Evolutionary conservation across 2,329 filamentous ascomycete genomes (phyloP), one percentile per base, ranked within the genome.

Genomic region (Colletotrichum theobromicola): DNA sequence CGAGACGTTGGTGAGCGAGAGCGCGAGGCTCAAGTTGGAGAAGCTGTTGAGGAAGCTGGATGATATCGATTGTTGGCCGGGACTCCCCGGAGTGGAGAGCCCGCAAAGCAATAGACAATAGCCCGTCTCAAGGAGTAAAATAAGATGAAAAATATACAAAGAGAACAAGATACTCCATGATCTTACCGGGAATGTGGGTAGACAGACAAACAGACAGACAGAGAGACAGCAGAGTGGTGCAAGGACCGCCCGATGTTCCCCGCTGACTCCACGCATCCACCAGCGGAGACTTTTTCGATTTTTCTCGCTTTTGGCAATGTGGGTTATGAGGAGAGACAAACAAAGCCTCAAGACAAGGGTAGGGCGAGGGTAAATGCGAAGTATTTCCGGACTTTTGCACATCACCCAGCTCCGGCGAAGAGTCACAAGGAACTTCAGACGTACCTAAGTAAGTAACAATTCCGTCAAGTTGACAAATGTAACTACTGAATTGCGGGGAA

Each of bases 21-120:
- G 68, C 16, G 72, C 72, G 7, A 65, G 68, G 46, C 18, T 50
- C n/a, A 83, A 81, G 58, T 67, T 83, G 9, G 77, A 82, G 72
- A 75, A 78, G 10, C 50, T 83, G 28, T 69, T 82, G 53, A 70
- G 78, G 65, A 82, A 80, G 63, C 66, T 83, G 15, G 80, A 82
- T 16, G 80, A 82, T 57, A 74, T 83, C 1, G 81, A 83, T 15
- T 81, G 79, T 12, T 82, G 81, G 80, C 78, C 79, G n/a, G 80
- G 72, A 13, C 64, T 55, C 5, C 46, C 75, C 13, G 57, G 62
- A 7, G 35, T 67, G 2, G 72, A 74, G 42, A 67, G 55, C 10
- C 57, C 62, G 7, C 55, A 74, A 57, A 67, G 62, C 30, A 72
- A 7, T 10, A 67, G 72, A 30, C 32, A 63, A 34, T 70, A 58